These are phyloP conservation scores for Ogataea nitratoaversa DNA, from an alignment of 805 yeast species.

Conservation along the genomic window DNA sequence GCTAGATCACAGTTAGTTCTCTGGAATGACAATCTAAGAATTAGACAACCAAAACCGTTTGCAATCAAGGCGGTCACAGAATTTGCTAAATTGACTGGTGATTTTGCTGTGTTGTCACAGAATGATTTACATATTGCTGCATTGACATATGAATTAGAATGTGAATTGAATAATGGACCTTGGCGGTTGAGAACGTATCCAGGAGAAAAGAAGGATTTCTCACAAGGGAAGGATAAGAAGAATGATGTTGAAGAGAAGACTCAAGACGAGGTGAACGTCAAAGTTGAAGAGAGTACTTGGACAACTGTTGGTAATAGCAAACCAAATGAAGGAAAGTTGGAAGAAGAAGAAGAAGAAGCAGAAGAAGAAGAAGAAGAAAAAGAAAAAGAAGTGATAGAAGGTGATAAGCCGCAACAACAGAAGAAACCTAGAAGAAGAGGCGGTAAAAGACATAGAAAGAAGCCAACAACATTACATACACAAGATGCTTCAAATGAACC, in stretches of 20 bases:
- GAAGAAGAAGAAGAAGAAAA: constrained; percentile 5
- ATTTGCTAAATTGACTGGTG: constrained; percentile 89
- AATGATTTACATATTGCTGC: constrained; percentile 95
- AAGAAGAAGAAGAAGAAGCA: no score
- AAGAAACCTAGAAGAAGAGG: constrained; percentile 56
- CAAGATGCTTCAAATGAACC: no score
- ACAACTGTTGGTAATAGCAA: constrained; percentile 12
- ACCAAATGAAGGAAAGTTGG: constrained; percentile 8
- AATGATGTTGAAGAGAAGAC: constrained; percentile 5
- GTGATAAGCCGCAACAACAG: constrained; percentile 10
- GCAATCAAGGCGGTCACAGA: constrained; percentile 61
- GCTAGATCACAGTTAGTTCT: constrained; percentile 73
- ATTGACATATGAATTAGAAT: constrained; percentile 80
- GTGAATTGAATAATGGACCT: constrained; percentile 63
- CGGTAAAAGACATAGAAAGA: constrained; percentile 60
- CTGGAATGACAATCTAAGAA: constrained; percentile 69
- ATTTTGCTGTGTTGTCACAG: constrained; percentile 76
- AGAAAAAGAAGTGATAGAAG: constrained; percentile 4
- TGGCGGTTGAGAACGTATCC: constrained; percentile 70
- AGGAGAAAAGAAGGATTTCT: constrained; percentile 47
- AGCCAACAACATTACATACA: no score
- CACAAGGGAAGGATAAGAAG: constrained; percentile 11
- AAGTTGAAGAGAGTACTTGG: no score
- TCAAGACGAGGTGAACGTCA: constrained; percentile 6
- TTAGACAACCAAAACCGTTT: constrained; percentile 73